These are phyloP conservation scores for Biscogniauxia marginata DNA, from an alignment of 2,329 filamentous ascomycete species.

Conservation along the genomic window DNA sequence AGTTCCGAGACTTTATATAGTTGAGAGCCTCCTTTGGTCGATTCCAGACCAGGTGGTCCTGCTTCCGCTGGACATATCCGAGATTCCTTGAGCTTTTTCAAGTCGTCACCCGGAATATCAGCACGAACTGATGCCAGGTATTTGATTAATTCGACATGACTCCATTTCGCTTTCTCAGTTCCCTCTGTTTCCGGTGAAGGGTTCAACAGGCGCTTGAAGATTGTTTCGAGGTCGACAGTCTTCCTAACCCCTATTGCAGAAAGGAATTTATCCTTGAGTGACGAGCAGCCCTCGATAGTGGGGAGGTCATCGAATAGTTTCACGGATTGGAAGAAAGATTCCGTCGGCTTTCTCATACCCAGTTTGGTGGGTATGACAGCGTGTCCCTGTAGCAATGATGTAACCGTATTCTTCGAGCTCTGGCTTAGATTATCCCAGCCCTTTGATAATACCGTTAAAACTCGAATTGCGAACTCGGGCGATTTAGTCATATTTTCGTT, in stretches of 20 bases:
- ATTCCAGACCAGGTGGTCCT: conserved; percentile 54
- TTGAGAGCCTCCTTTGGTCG: conserved; percentile 48
- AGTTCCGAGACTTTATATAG: conserved; percentile 75
- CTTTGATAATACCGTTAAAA: conserved; percentile 80
- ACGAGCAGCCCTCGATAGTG: conserved; percentile 70
- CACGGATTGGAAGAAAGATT: conserved; percentile 92
- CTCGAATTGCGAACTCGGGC: conserved; percentile 70
- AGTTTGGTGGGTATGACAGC: conserved; percentile 85
- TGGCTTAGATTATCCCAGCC: conserved; percentile 80
- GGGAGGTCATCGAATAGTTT: conserved; percentile 94
- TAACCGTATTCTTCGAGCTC: conserved; percentile 63
- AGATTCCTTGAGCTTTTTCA: conserved; percentile 73
- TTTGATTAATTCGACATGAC: conserved; percentile 90
- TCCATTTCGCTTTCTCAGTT: conserved; percentile 66
- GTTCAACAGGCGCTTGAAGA: conserved; percentile 81
- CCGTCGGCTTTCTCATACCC: conserved; percentile 81
- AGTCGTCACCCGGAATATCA: conserved; percentile 82
- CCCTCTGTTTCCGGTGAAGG: conserved; percentile 52
- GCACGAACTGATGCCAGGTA: conserved; percentile 87
- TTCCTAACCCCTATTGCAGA: conserved; percentile 84
- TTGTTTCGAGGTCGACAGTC: conserved; percentile 90
- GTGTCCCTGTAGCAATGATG: conserved; percentile 62
- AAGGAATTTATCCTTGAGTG: conserved; percentile 89
- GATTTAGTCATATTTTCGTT: conserved; percentile 71
- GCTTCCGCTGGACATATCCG: conserved; percentile 80